These are phyloP conservation scores for Beverwykella pulmonaria DNA, from an alignment of 495 filamentous ascomycete species.

Conservation along the genomic window DNA sequence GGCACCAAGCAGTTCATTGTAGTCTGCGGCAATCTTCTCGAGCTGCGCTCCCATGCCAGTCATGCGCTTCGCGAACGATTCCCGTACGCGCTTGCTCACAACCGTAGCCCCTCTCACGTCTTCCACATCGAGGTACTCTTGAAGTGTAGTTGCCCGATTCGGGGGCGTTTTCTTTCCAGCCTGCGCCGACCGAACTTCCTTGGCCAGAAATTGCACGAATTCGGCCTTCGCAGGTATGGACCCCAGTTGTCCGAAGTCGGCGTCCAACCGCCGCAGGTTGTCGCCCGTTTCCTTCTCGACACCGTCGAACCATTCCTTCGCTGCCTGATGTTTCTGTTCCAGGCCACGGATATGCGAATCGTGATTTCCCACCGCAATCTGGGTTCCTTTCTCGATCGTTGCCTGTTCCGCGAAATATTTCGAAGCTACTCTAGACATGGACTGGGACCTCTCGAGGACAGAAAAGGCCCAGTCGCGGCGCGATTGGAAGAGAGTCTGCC, in stretches of 20 bases:
- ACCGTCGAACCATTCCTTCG: slow-evolving; percentile 71
- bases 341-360: slow-evolving; percentile 73
- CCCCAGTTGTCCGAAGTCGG: slow-evolving; percentile 62
- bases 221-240: slow-evolving; percentile 64
- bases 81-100: slow-evolving; percentile 51
- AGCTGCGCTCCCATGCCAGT: slow-evolving; percentile 57
- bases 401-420: slow-evolving; percentile 65
- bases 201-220: slow-evolving; percentile 54
- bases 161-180: slow-evolving; percentile 20
- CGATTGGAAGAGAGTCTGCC: slow-evolving; percentile 77
- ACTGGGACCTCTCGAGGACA: slow-evolving; percentile 64
- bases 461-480: slow-evolving; percentile 73
- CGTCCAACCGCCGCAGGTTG: slow-evolving; percentile 69
- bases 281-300: slow-evolving; percentile 69
- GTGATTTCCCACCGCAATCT: slow-evolving; percentile 79
- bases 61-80: slow-evolving; percentile 58
- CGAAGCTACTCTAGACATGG: slow-evolving; percentile 58
- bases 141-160: slow-evolving; percentile 53
- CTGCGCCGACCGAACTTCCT: slow-evolving; percentile 25
- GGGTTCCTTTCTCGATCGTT: slow-evolving; percentile 70
- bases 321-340: slow-evolving; percentile 72
- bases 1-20: slow-evolving; percentile 52
- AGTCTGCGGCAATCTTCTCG: slow-evolving; percentile 56
- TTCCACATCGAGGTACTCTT: slow-evolving; percentile 70
- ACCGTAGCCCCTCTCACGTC: slow-evolving; percentile 66